Conservation (phyloP, 306 rosid species). For the Cyclanthera cordifolia region DNA sequence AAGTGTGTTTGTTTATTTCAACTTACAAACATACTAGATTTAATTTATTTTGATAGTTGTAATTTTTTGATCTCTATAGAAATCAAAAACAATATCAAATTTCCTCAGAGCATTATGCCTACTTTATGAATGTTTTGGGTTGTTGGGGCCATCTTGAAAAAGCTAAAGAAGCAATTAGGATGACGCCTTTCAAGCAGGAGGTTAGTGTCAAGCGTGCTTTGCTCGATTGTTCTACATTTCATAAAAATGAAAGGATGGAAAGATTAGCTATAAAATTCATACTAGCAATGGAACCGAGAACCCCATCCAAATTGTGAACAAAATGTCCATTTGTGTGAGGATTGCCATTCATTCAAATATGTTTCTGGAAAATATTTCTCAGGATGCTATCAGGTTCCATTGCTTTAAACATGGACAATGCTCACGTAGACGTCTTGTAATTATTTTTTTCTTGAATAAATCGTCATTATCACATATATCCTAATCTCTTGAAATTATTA, state of each 20-base stretch:
- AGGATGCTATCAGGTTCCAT: conserved; percentile 81
- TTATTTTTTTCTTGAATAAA: background rate
- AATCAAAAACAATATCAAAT: conserved; percentile 36
- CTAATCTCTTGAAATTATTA: background rate
- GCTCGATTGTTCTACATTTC: conserved; percentile 64
- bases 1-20: conserved; percentile 16
- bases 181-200: conserved; percentile 50
- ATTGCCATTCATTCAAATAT: conserved; percentile 73
- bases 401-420: conserved; percentile 64
- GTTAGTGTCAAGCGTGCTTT: conserved; percentile 66
- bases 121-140: conserved; percentile 75
- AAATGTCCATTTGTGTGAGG: conserved; percentile 76
- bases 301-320: too few species aligned
- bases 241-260: conserved; percentile 37
- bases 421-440: conserved; percentile 73
- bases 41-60: conserved; percentile 48
- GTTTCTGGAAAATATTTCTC: conserved; percentile 52
- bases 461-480: background rate
- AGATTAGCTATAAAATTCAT: conserved; percentile 43
- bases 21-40: too few species aligned
- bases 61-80: conserved; percentile 49
- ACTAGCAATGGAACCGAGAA: conserved; percentile 59
- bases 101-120: conserved; percentile 52
- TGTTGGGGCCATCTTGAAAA: conserved; percentile 71
- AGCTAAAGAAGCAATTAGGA: conserved; percentile 53